phyloP scores from a whole-genome alignment of 768 basidiomycete species.

The Sporobolomyces phaffii region DNA sequence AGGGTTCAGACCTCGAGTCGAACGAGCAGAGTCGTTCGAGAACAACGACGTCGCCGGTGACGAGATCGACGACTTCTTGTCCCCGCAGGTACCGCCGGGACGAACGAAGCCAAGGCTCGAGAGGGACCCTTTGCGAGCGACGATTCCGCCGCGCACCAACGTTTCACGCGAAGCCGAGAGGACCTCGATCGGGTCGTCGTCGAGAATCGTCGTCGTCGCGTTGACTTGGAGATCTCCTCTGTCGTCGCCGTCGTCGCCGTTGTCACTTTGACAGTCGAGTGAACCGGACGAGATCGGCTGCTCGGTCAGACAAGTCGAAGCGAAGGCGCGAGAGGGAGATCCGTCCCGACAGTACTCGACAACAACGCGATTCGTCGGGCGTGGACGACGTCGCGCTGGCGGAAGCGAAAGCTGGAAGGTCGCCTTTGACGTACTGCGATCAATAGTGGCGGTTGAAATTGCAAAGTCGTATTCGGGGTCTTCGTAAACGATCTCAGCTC shows the following conservation, averaged over 20 bases:
- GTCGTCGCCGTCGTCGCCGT: neutral
- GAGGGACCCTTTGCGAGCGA: neutral
- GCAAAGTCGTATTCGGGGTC: neutral
- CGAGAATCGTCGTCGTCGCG: neutral
- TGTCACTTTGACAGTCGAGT: neutral
- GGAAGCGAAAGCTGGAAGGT: neutral
- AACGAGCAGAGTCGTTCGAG: too few species aligned
- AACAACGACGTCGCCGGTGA: too few species aligned
- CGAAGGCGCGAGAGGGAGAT: too few species aligned
- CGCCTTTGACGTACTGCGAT: neutral
- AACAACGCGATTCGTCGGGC: too few species aligned
- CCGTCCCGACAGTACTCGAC: too few species aligned
- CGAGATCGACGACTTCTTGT: too few species aligned
- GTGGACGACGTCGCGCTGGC: neutral
- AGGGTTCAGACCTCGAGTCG: too few species aligned
- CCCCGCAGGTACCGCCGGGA: too few species aligned
- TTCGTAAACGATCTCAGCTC: neutral
- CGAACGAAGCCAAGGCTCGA: neutral
- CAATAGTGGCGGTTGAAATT: too few species aligned
- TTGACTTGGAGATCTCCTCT: neutral
- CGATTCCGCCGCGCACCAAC: neutral
- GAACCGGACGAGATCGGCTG: neutral
- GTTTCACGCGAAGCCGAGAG: conserved; percentile 4
- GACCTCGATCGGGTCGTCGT: neutral
- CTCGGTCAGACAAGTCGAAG: too few species aligned